Conservation (phyloP, 768 basidiomycete species). For the Rhodotorula kratochvilovae region DNA sequence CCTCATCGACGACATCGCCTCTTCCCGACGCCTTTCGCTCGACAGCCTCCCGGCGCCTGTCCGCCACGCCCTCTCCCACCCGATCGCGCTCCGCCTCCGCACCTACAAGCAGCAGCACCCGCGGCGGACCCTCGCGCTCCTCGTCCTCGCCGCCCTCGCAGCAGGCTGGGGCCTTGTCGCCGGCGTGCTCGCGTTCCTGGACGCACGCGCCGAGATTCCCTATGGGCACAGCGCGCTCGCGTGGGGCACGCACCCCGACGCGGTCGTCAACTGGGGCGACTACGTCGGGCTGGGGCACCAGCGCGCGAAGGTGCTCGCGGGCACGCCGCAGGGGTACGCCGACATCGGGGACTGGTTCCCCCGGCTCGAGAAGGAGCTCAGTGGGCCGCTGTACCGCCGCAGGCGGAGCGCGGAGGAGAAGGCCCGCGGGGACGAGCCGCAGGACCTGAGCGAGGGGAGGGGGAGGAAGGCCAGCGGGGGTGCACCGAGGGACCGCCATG, state of each 20-base stretch:
- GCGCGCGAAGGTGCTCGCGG: not conserved
- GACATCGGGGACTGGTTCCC: conserved; percentile 4
- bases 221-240: not conserved
- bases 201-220: not conserved
- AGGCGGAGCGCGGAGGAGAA: not conserved
- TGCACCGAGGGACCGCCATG: conserved; percentile 6
- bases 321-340: conserved; percentile 3
- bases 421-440: not conserved
- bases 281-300: conserved; percentile 13
- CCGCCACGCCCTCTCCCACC: not conserved
- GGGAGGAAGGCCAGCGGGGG: not conserved
- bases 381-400: not conserved
- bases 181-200: not conserved
- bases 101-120: not conserved
- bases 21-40: not conserved
- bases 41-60: not conserved
- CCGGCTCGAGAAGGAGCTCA: not conserved
- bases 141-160: not conserved
- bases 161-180: not conserved
- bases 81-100: not conserved
- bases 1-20: not conserved
- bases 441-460: not conserved
- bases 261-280: conserved; percentile 8
- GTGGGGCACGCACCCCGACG: conserved; percentile 10
- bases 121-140: not conserved